Base-by-base conservation (phyloP, 169 alveolate genomes). In the Plasmodium yoelii region DNA sequence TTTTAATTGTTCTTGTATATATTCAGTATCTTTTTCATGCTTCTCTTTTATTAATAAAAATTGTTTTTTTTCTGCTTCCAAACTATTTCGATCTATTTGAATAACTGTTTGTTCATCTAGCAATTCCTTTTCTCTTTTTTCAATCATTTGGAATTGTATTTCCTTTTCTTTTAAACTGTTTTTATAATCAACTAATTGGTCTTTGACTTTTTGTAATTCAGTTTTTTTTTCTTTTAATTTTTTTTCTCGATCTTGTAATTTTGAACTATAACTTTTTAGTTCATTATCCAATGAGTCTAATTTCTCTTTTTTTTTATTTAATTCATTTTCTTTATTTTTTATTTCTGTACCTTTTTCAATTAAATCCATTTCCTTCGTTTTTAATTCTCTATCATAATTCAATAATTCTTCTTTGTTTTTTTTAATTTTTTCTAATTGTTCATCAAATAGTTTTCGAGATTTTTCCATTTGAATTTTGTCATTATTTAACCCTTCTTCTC, bases 61-160 rank as follows among this genome's bases (percentile, higher is more conserved):
- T 70, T 80, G 90, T 47, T 80, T 80, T 67, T 80, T 80, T 59
- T 80, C 90, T 47, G 72, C 90, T 65, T 80, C 90, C 26, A 80
- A 57, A 39, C 90, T 80, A 46, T 67, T 80, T 55, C 90, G 51
- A 55, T 80, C 90, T 18, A 80, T 80, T 9, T 80, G 90, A 42
- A 80, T 80, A 46, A 80, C 71, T 12, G 84, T 80, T 34, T 80
- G 90, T 47, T 80, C 90, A 60, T 80, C 90, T 19, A 80, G 53
- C 10, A 80, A 61, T 13, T 80, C 90, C 63, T 80, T 80, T 80
- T 80, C 90, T 65, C 84, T 51, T 24, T 80, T 80, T 28, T 49
- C 84, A 5, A 80, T 80, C 77, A 55, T 67, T 67, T 80, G 90
- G 42, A 80, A 80, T 67, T 80, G 90, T 7, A 22, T 42, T 46